Base-by-base conservation (phyloP, 129 eudicot genomes). In the Scalesia atractyloides region DNA sequence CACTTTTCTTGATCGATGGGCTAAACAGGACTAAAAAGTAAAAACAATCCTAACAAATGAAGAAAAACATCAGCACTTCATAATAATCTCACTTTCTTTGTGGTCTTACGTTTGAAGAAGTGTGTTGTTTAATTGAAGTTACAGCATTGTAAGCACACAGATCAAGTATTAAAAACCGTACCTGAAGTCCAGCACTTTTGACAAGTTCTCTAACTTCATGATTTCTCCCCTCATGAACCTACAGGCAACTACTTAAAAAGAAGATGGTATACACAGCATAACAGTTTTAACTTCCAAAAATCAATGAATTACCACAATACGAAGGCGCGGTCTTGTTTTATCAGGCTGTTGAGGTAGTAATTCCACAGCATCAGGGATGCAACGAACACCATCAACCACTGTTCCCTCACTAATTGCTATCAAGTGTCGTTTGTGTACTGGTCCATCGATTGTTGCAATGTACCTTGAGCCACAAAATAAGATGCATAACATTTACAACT, bases 141-240 rank as follows among this genome's bases (percentile, higher is more conserved):
- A 26, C 64, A 58, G 12, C 37, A 58, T 26, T 11, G 13, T 43
- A 41, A 57, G 58, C 33, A 36, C 24, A 66, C 15, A 16, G 30
- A 56, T 37, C 10, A 71, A 59, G 67, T 69, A 61, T 47, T 22
- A 18, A 66, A 74, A 74, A 76, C 66, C 66, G 52, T 73, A 90
- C 99, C 97, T 83, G 84, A 77, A 94, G 97, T 76, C 96, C 99
- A 75, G 99, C 99, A 84, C 85, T 81, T 90, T 88, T 94, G 22
- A 94, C 96, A 77, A 94, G 96, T 74, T 94, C 97, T 68, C 99
- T 84, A 58, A 94, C 99, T 89, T 94, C 99, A 82, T 94, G 99
- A 78, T 88, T 90, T 82, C 99, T 83, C 68, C 99, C 99, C 77
- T 94, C 99, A 20, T 94, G 97, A 76, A 94, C 97, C 99, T 90